Conservation (phyloP, 371 early-diverging fungal species). For the Modicella reniformis region DNA sequence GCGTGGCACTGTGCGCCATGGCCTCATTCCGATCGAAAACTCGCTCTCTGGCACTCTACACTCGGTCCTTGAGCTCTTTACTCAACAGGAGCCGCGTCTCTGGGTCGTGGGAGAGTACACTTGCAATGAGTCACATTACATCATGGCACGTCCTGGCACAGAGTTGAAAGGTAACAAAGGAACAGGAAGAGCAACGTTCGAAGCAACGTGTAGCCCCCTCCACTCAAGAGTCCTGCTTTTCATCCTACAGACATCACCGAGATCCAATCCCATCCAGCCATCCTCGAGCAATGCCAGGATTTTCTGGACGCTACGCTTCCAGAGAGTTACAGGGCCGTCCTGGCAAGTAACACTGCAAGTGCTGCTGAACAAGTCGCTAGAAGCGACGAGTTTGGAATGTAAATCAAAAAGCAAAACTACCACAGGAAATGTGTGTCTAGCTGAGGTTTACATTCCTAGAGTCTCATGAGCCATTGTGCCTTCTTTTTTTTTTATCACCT, state of each 20-base stretch:
- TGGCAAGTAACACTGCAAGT: constrained; percentile 45
- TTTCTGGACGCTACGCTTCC: constrained; percentile 40
- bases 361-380: constrained; percentile 43
- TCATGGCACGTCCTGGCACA: constrained; percentile 41
- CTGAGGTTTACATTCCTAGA: too few species aligned
- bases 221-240: not conserved
- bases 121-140: constrained; percentile 48
- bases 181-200: too few species aligned
- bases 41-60: constrained; percentile 50
- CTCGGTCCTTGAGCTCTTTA: constrained; percentile 47
- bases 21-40: constrained; percentile 50
- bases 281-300: constrained; percentile 48
- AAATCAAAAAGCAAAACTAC: too few species aligned
- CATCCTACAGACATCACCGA: constrained; percentile 33
- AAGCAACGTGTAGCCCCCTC: too few species aligned
- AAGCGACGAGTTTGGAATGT: constrained; percentile 39
- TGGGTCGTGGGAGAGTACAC: constrained; percentile 54
- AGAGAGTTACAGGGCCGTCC: constrained; percentile 44
- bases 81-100: constrained; percentile 40
- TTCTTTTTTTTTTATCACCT: not conserved
- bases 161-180: constrained; percentile 26
- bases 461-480: too few species aligned
- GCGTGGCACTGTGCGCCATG: constrained; percentile 42
- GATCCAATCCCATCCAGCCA: constrained; percentile 48
- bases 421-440: too few species aligned